phyloP scores from a whole-genome alignment of 108 stramenopile species.

The Nannochloropsis granulata region DNA sequence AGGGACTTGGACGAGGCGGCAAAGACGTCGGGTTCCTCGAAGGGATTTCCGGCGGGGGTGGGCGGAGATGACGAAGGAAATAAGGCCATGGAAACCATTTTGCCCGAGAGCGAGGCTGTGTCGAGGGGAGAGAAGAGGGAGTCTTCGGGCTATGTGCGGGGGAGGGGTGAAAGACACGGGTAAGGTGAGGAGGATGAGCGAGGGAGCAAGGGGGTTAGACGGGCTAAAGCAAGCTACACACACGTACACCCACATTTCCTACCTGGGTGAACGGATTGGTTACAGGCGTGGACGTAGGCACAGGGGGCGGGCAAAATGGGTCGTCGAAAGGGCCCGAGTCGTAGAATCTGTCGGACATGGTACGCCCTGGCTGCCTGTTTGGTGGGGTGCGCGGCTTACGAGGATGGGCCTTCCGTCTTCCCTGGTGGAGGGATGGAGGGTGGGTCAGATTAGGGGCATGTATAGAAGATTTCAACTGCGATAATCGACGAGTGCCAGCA shows the following conservation, averaged over 20 bases:
- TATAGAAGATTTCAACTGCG: no score
- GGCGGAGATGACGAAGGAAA: neutral
- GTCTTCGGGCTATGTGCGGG: no score
- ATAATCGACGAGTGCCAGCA: no score
- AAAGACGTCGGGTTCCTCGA: neutral
- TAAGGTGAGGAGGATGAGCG: no score
- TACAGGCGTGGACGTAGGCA: neutral
- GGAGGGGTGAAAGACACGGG: no score
- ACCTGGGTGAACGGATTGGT: neutral
- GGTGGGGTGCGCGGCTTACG: no score
- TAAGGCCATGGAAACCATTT: neutral
- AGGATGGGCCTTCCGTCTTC: no score
- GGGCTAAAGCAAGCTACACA: no score
- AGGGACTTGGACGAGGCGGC: neutral
- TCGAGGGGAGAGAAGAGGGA: neutral
- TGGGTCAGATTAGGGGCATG: no score
- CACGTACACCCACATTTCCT: no score
- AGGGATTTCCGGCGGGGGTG: neutral
- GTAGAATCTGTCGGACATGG: neutral
- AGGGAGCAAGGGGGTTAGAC: no score
- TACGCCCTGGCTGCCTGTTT: neutral
- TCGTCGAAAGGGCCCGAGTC: neutral
- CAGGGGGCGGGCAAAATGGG: neutral
- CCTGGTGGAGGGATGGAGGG: no score
- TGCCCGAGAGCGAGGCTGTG: neutral